Evolutionary conservation across 495 filamentous ascomycete genomes (phyloP).

Genomic region (Hypoxylon fragiforme): DNA sequence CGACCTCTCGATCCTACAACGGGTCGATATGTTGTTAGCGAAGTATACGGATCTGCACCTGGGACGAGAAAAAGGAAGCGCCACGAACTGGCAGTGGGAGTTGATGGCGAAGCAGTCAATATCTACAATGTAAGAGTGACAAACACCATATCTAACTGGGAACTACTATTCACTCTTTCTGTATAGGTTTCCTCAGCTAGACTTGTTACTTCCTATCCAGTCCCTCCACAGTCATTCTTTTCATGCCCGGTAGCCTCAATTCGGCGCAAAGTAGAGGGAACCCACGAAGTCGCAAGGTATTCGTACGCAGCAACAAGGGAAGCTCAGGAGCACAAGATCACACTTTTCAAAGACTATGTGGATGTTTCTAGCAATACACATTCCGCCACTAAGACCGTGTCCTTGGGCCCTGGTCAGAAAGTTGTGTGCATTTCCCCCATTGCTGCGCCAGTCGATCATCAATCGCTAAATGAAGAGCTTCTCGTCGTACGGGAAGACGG

Average conservation of each 20-base stretch:
- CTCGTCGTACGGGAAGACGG: constrained; percentile 47
- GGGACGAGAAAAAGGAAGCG: constrained; percentile 83
- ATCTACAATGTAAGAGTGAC: constrained; percentile 75
- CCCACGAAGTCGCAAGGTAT: constrained; percentile 62
- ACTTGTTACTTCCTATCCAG: constrained; percentile 79
- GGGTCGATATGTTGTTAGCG: constrained; percentile 64
- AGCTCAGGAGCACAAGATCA: constrained; percentile 46
- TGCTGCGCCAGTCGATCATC: not conserved
- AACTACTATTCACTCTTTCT: constrained; percentile 9
- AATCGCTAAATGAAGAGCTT: constrained; percentile 29
- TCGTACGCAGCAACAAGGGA: constrained; percentile 65
- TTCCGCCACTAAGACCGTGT: constrained; percentile 32
- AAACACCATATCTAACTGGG: not conserved
- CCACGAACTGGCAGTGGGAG: constrained; percentile 76
- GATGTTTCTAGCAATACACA: constrained; percentile 62
- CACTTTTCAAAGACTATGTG: constrained; percentile 62
- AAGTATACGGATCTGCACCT: constrained; percentile 69
- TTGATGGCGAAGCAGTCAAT: constrained; percentile 89
- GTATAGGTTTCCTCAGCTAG: constrained; percentile 75
- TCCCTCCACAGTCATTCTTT: constrained; percentile 79
- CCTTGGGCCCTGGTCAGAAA: constrained; percentile 22
- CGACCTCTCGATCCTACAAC: constrained; percentile 62
- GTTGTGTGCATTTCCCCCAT: constrained; percentile 31
- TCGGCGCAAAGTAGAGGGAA: constrained; percentile 58
- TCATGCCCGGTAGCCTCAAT: constrained; percentile 78